Conservation (phyloP, 768 basidiomycete genomes). For the Harrya chromipes region DNA sequence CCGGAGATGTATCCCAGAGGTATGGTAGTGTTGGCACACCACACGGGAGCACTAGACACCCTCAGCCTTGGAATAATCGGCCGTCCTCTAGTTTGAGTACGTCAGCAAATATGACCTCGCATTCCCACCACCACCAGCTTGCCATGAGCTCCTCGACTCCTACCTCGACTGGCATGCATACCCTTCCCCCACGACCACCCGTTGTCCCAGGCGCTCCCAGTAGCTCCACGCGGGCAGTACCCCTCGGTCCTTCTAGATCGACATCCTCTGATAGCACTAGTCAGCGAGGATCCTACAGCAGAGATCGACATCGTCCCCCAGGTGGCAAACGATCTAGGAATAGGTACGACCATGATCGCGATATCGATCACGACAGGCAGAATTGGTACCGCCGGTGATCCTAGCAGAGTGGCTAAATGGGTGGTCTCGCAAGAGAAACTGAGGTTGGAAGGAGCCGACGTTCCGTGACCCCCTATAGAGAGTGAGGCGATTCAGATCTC, state of each 20-base stretch:
- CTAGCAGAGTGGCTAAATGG: neutral
- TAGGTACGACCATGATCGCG: slow-evolving; percentile 7
- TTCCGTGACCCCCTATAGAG: too few species aligned
- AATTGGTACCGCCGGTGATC: slow-evolving; percentile 7
- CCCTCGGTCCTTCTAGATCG: slow-evolving; percentile 17
- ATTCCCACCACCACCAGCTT: neutral
- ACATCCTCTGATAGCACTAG: slow-evolving; percentile 13
- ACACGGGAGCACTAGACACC: neutral
- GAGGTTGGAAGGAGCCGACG: too few species aligned
- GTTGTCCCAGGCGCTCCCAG: neutral
- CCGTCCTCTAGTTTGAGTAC: slow-evolving; percentile 1
- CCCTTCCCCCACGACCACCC: slow-evolving; percentile 22
- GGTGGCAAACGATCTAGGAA: slow-evolving; percentile 20
- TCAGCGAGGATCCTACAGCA: slow-evolving; percentile 18
- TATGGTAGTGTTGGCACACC: slow-evolving; percentile 6
- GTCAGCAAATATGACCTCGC: slow-evolving; percentile 1
- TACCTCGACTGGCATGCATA: neutral
- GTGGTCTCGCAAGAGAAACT: too few species aligned
- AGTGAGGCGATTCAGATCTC: too few species aligned
- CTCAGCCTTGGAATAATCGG: neutral
- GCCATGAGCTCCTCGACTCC: neutral
- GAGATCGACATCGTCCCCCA: slow-evolving; percentile 9
- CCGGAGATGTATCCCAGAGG: neutral
- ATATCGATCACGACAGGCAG: slow-evolving; percentile 7
- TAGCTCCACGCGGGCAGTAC: slow-evolving; percentile 17